Base-by-base conservation (phyloP, 2,329 filamentous ascomycete species). In the Setomelanomma holmii region DNA sequence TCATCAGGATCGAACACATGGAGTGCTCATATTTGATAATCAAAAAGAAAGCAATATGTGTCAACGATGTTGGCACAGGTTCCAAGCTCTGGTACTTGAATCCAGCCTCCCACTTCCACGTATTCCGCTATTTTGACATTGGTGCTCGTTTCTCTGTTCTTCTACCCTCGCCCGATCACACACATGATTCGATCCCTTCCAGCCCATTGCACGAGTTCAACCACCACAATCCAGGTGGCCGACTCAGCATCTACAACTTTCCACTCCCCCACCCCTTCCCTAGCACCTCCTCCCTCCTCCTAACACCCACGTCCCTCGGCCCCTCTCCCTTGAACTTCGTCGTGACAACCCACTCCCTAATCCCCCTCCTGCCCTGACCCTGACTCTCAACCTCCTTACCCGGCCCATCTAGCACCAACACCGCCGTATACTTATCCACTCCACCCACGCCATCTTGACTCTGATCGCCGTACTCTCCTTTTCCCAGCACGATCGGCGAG, bases 281-380 rank as follows among this genome's bases (percentile, higher is more conserved):
- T 55, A 78, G 72, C 5, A 76, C 76, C 27, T 79, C 82, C 27
- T 76, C 67, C 49, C 68, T 67, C 61, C 64, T 63, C 56, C 75
- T 66, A 7, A 88, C 80, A 52, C 82, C 80, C 33, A 87, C 75
- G 56, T 84, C 76, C 56, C 82, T 75, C 19, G 83, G 82, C 16
- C 82, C 82, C 52, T 84, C 83, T 49, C 82, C 82, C 58, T 72
- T 78, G 51, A 86, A 86, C 42, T 78, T 79, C 6, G 84, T 81
- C 17, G 85, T 73, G 21, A 87, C 79, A 42, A 86, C 82, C 62
- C 81, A 79, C 45, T 86, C 83, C 21, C 60, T 71, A 20, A 84
- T 76, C 0, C 84, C 85, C 54, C 63, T 77, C 59, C 82, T 76
- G 4, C 73, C 78, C 6, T 70, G 72, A 4, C 75, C 79, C 55